Base-by-base conservation (phyloP, 2,329 filamentous ascomycete genomes). In the Trichoderma harzianum region DNA sequence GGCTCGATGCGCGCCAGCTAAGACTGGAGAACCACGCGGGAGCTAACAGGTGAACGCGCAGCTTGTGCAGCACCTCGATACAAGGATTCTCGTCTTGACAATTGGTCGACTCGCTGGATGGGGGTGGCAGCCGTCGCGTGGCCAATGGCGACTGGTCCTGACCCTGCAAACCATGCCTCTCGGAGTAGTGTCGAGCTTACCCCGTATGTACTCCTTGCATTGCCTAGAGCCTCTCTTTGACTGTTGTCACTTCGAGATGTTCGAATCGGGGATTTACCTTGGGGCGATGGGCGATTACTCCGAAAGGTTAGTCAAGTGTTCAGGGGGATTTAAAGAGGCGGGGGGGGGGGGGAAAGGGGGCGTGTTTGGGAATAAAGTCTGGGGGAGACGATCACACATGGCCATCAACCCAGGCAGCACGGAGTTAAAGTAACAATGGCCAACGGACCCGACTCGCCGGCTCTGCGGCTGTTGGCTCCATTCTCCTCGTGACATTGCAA, bases 21-120 rank as follows among this genome's bases (percentile, higher is more conserved):
- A 57, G 69, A 51, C 62, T 66, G 61, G 61, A 67, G 69, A 66
- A 66, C 69, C 63, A 53, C 69, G 36, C 69, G 69, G 69, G 61
- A 71, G 62, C 69, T 71, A 71, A 57, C 53, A 57, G 43, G 21
- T 61, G 53, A 57, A 58, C 51, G 67, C 53, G 53, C 69, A 47
- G 34, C 47, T 67, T 47, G 51, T 66, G 62, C 63, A 66, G 53
- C 51, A 36, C 24, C 32, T 68, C 28, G 28, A 58, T 67, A 47
- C 61, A 30, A 39, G 32, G 69, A 39, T 67, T 66, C 26, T 34
- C n/a, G 34, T 68, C n/a, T 24, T 62, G 60, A 28, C 58, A 63
- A 70, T 70, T 68, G 65, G 65, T 18, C 30, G 55, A 47, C 30
- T 16, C 12, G n/a, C 34, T 28, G 24, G 30, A 39, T 39, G 65